A percentile compares a stretch with the other conserved stretches of the same genome.
These are phyloP conservation scores for Irineochytrium annulatum DNA, from an alignment of 192 early-diverging fungal genomes.

Conservation along the genomic window DNA sequence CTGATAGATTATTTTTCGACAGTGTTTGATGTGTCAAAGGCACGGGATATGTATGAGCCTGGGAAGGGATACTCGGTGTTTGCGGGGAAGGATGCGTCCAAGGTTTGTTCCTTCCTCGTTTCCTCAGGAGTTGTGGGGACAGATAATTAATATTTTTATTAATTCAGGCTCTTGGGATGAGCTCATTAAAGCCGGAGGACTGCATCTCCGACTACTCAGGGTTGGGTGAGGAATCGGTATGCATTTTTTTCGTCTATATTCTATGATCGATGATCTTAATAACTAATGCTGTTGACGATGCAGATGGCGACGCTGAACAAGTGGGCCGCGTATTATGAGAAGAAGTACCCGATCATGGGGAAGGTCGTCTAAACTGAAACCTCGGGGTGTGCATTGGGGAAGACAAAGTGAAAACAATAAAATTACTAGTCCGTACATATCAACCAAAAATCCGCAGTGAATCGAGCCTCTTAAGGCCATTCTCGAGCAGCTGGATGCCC, in stretches of 20 bases:
- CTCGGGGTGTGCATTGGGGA: not conserved
- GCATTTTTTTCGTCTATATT: not conserved
- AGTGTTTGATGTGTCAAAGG: constrained; percentile 71
- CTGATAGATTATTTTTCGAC: constrained; percentile 7
- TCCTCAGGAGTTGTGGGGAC: not conserved
- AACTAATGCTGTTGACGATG: not conserved
- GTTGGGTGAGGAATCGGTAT: constrained; percentile 64
- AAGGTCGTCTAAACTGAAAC: constrained; percentile 26
- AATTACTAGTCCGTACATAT: not conserved
- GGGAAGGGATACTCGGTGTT: constrained; percentile 69
- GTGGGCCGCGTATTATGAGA: constrained; percentile 67
- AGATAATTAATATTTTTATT: too few relatives aligned
- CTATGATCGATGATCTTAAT: not conserved
- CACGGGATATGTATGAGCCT: constrained; percentile 62
- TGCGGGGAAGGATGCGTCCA: constrained; percentile 78
- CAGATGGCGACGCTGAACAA: constrained; percentile 65
- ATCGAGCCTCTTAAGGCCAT: constrained; percentile 6
- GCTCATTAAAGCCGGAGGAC: constrained; percentile 48
- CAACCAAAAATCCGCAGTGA: not conserved
- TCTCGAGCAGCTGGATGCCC: constrained; percentile 6
- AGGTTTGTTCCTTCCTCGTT: constrained; percentile 33
- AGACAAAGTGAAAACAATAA: not conserved
- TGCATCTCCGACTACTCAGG: constrained; percentile 67
- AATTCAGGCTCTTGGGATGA: constrained; percentile 22
- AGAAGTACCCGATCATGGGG: constrained; percentile 70